Conservation (phyloP, 352 stramenopile species). For the Globisporangium cylindrosporum region DNA sequence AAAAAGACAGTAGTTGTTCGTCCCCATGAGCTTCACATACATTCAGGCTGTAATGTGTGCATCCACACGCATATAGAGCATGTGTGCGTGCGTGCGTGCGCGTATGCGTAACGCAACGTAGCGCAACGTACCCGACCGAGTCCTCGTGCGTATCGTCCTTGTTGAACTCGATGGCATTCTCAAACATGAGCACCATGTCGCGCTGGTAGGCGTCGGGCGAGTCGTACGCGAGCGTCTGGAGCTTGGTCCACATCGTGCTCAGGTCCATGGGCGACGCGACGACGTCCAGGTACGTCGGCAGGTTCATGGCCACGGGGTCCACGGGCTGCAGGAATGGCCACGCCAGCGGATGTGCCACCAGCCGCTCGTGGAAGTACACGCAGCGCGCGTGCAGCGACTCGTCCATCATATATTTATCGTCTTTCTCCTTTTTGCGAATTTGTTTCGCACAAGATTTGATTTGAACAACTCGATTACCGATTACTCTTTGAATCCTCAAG, state of each 20-base stretch:
- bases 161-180: constrained; percentile 87
- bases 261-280: constrained; percentile 98
- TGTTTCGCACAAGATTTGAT: no score
- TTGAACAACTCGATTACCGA: no score
- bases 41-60: no score
- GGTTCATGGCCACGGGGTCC: constrained; percentile 90
- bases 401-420: constrained; percentile 20
- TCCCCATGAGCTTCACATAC: no score
- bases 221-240: constrained; percentile 53
- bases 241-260: constrained; percentile 88
- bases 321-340: constrained; percentile 94
- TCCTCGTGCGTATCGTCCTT: constrained; percentile 70
- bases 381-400: constrained; percentile 48
- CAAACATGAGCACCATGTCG: constrained; percentile 83
- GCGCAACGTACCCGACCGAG: constrained; percentile 58
- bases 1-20: not conserved
- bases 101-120: not conserved
- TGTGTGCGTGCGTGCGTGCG: not conserved
- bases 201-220: constrained; percentile 50
- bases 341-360: constrained; percentile 57
- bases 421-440: no score
- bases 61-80: not conserved
- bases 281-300: constrained; percentile 94
- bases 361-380: constrained; percentile 57
- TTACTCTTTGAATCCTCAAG: no score